Percentiles rank a stretch among this genome's conserved stretches.
Conservation (phyloP, 805 yeast species). For the Candida peoriensis region DNA sequence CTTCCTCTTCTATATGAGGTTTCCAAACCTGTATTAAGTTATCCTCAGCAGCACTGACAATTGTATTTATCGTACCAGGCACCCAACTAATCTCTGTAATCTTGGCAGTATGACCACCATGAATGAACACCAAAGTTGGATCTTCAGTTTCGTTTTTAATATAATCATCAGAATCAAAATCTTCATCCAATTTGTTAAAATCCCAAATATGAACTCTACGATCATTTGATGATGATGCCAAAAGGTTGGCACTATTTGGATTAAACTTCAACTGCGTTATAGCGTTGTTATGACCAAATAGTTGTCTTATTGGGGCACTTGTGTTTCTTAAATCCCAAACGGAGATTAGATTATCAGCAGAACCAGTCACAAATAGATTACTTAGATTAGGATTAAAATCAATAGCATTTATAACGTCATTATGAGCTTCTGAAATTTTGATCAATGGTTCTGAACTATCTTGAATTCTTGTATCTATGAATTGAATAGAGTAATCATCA, state of each 20-base stretch:
- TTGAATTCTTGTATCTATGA: conserved; percentile 56
- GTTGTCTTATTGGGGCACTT: conserved; percentile 50
- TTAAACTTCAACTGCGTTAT: conserved; percentile 54
- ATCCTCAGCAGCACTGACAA: conserved; percentile 73
- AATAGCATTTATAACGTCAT: conserved; percentile 62
- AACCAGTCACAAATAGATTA: conserved; percentile 68
- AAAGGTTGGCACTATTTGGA: conserved; percentile 41
- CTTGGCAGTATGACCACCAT: conserved; percentile 80
- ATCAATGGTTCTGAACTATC: conserved; percentile 32
- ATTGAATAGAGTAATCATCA: conserved; percentile 58
- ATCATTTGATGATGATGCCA: conserved; percentile 61
- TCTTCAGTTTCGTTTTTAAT: conserved; percentile 59
- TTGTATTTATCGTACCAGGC: conserved; percentile 50
- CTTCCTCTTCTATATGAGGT: conserved; percentile 31
- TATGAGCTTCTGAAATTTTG: conserved; percentile 43
- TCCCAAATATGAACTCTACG: conserved; percentile 76
- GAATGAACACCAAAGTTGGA: conserved; percentile 73
- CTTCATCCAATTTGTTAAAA: conserved; percentile 49
- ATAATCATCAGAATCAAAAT: conserved; percentile 47
- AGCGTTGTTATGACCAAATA: conserved; percentile 61
- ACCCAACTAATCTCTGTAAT: conserved; percentile 67
- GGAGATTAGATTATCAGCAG: conserved; percentile 68
- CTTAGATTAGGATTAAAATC: conserved; percentile 54
- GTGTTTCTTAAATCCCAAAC: conserved; percentile 73
- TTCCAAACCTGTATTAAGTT: conserved; percentile 72